Percentiles rank a stretch among this genome's conserved stretches.
Evolutionary conservation across 306 rosid genomes (phyloP).

Genomic region (Cucurbita pepo): DNA sequence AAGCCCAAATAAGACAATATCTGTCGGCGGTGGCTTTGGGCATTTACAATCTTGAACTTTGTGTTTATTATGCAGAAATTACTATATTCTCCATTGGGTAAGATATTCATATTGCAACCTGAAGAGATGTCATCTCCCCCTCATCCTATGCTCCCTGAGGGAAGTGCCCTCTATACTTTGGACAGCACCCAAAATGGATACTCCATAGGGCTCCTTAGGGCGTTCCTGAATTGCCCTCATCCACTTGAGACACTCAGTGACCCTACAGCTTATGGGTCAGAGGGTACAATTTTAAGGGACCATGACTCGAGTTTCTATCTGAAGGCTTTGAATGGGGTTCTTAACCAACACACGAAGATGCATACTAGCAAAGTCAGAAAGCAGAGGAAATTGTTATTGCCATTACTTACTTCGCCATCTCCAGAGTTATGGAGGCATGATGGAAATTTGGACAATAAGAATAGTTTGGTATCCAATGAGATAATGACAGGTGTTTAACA

Average conservation of each 20-base stretch:
- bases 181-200: conserved; percentile 37
- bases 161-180: conserved; percentile 43
- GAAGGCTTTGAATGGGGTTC: conserved; percentile 48
- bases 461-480: conserved; percentile 29
- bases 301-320: conserved; percentile 84
- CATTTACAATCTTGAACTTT: background rate
- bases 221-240: conserved; percentile 70
- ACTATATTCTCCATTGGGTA: conserved; percentile 67
- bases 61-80: conserved; percentile 37
- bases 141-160: conserved; percentile 63
- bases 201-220: conserved; percentile 34
- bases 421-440: conserved; percentile 55
- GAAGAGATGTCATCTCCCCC: conserved; percentile 66
- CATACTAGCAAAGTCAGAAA: conserved; percentile 18
- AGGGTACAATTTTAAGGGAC: conserved; percentile 69
- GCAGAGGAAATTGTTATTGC: conserved; percentile 41
- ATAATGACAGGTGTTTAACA: conserved; percentile 36
- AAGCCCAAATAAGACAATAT: too few species aligned
- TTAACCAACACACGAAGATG: conserved; percentile 30
- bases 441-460: conserved; percentile 17
- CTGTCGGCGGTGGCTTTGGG: too few species aligned
- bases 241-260: conserved; percentile 79
- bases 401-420: conserved; percentile 47
- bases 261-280: conserved; percentile 81
- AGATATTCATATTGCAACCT: conserved; percentile 69